Base-by-base conservation (phyloP, 75 land plant species). In the Ceratopteris richardii region DNA sequence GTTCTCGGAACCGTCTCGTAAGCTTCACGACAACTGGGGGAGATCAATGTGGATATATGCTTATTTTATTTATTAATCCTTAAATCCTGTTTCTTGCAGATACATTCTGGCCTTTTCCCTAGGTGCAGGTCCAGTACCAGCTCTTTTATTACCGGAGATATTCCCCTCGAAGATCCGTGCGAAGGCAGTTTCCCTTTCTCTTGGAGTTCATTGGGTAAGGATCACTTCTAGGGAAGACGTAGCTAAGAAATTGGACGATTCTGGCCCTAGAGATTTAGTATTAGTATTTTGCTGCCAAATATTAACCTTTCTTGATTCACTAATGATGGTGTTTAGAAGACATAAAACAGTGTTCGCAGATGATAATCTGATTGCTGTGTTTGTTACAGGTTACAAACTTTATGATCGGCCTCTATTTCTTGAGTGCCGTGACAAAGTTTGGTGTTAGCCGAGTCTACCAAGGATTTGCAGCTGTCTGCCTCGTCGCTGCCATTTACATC, bases 101-200 rank as follows among this genome's bases (percentile, higher is more conserved):
- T 94, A 94, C 50, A 90, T 94, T 19, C 54, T 94, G 30, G 87
- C 98, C 20, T 94, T 94, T 66, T 89, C 98, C 29, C 77, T 94
- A 44, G 98, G 98, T 43, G 96, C 96, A 52, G 98, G 98, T 44
- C 98, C 98, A 44, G 98, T 94, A 24, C 98, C 98, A 19, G 98
- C 82, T 51, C 87, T 94, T 67, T 75, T 94, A 29, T 78, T 94
- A 42, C 96, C 98, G 29, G 98, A 94, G 62, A 94, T 94, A 60
- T 94, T 94, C 69, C 75, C 96, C 17, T 85, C 90, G 14, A 81
- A 83, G 62, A 94, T 94, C 31, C 85, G 98, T 62, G 98, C 96
- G 31, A 94, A 94, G 61, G 98, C 98, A 27, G 90, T 94, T 61
- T 81, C 98, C 4, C 70, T 94, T 25, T 89, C 95, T 39, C 64